Evolutionary conservation across 2,329 filamentous ascomycete genomes (phyloP).

Genomic region (Curvularia verruculosa): DNA sequence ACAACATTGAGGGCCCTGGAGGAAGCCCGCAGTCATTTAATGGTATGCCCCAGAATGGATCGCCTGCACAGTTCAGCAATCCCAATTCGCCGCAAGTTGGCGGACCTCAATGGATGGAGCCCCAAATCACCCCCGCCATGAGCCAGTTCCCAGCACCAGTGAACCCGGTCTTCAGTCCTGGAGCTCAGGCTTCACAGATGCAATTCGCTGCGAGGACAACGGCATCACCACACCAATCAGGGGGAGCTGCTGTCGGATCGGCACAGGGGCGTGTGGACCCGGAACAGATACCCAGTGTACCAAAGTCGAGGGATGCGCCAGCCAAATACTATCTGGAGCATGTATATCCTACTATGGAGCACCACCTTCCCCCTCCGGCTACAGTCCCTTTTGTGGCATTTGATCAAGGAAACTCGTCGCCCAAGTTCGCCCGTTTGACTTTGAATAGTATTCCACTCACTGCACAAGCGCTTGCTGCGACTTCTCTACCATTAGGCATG

Average conservation of each 20-base stretch:
- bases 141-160: conserved; percentile 67
- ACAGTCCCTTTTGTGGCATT: conserved; percentile 89
- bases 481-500: conserved; percentile 84
- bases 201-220: conserved; percentile 45
- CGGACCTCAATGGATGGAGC: conserved; percentile 50
- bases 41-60: conserved; percentile 66
- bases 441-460: conserved; percentile 91
- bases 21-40: conserved; percentile 72
- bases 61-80: conserved; percentile 66
- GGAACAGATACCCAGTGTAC: conserved; percentile 91
- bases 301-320: conserved; percentile 78
- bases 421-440: conserved; percentile 89
- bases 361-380: conserved; percentile 87
- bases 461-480: conserved; percentile 77
- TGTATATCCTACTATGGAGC: conserved; percentile 94
- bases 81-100: conserved; percentile 39
- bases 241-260: conserved; percentile 57
- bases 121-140: conserved; percentile 53
- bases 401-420: conserved; percentile 95
- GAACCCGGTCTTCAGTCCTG: conserved; percentile 59
- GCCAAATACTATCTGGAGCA: conserved; percentile 86
- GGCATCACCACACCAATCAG: conserved; percentile 32
- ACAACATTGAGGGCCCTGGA: conserved; percentile 76
- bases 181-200: conserved; percentile 42
- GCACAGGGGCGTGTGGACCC: conserved; percentile 81